Evolutionary conservation across 352 stramenopile species (phyloP), one percentile per base, ranked within the genome.

Genomic region (Phytophthora lateralis): DNA sequence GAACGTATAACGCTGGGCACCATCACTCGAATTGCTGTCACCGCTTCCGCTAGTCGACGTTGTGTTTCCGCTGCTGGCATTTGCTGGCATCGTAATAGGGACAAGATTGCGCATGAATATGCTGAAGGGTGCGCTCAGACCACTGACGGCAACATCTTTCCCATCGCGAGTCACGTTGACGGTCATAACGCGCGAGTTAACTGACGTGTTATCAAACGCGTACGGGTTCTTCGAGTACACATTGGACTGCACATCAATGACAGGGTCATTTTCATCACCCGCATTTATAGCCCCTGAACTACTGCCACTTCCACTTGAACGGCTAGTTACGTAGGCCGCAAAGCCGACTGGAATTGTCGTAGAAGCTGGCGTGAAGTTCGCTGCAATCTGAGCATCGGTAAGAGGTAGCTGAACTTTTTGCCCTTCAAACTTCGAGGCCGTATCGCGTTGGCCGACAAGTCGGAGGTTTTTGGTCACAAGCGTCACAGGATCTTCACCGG

Each of bases 221-320:
- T 89, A 89, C 42, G 73, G 78, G 46, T 89, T 89, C 64, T 88
- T 89, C 0, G 80, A 78, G 50, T 78, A 89, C 12, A 83, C 46
- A 21, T 75, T 86, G 6, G 80, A 87, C 44, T 88, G 80, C n/a
- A 89, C 60, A 44, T 89, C 80, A 9, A 89, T 64, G 2, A 68
- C 70, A 2, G 74, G 73, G n/a, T 87, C 76, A 1, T 55, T 49
- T 51, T 73, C 73, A 6, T 57, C 51, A 0, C 37, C 48, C 2
- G 15, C 44, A 29, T 14, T 15, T 27, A 4, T 39, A 9, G 30
- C 35, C 3, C 37, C 15, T 42, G 51, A 37, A n/a, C 32, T 54
- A 9, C 30, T 60, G 29, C 44, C 30, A 57, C 24, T 60, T 11
- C 20, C 27, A 32, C 55, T 64, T 12, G 43, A 51, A 18, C 24